Evolutionary conservation across 345 rosid genomes (phyloP), one percentile per base, ranked within the genome.

Genomic region (Noccaea caerulescens): DNA sequence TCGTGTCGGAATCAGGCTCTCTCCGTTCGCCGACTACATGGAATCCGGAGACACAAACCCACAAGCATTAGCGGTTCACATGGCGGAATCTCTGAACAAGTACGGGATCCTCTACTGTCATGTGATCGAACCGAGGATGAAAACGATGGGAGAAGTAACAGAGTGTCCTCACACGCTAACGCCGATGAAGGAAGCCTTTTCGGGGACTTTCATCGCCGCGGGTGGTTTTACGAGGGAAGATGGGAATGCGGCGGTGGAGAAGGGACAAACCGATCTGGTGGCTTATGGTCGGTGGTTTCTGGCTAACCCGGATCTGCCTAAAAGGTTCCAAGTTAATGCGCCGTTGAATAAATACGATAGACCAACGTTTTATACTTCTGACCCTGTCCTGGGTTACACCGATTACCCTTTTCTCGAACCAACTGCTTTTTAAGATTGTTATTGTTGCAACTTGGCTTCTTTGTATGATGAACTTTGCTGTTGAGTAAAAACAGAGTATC

Each of bases 281-380:
- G 90, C 80, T 9, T 90, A 68, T 37, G 90, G 93, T 33, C 81
- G 87, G 4, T 59, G 49, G 51, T 90, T 86, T 67, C 39, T 90
- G 71, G 87, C 94, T 0, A 88, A 91, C 72, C 97, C 94, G 0
- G 97, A 85, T 74, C 64, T 90, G 69, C 91, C 94, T 0, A 81
- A 66, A 71, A 81, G 92, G 77, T 91, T 86, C 25, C 77, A 83
- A 73, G 54, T 86, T 4, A 59, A 79, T 77, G 86, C 92, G 32
- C 82, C 83, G 12, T 80, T 88, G 38, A 88, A 85, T 77, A 68
- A 76, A 65, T 88, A 86, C 27, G 52, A 85, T 44, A 75, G 86
- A 13, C 4, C 71, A 0, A 88, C 88, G 2, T 86, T 86, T 73
- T 86, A 84, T 45, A 43, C 4, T 56, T 64, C 65, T 56, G 77